Base-by-base conservation (phyloP, 208 protist genomes). In the Leishmania arabica region DNA sequence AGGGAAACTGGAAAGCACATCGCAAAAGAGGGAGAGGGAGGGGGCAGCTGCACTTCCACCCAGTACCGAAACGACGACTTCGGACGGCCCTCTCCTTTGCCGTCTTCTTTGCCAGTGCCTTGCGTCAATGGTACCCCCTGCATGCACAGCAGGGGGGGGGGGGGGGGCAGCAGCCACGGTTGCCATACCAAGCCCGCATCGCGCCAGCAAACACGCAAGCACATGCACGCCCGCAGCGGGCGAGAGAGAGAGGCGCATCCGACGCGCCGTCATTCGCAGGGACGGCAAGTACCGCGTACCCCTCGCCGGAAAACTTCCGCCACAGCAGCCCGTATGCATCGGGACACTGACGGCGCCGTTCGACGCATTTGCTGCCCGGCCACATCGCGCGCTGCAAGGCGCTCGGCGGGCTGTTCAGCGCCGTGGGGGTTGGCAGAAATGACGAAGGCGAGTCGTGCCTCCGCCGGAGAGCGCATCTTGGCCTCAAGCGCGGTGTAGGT, bases 401-500 rank as follows among this genome's bases (percentile, higher is more conserved):
- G 77, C 81, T 83, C 81, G 89, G 88, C 15, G 90, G 86, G 37
- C 91, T 86, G 75, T 85, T 87, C 4, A 89, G 87, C 21, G 92
- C 77, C 80, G 92, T 91, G 8, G 87, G 45, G 89, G 56, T 91
- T 88, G 9, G 93, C 76, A 17, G 86, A 87, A 68, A 93, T 83
- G 62, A 91, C 79, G 77, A 93, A 92, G 31, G 88, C 92, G 34
- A 93, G 58, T 17, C 78, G 73, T 47, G 84, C 89, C 51, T 81
- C 51, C 11, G 76, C 77, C n/a, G 88, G 86, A 27, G 76, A 66
- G 37, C 79, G 31, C 51, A 91, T 82, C 73, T 92, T 85, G 42
- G 92, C 79, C 40, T 89, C 75, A 75, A 96, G 91, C 31, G 88
- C 90, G 75, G 86, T 86, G 79, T 86, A 86, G 56, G 83, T 78